Conservation (phyloP, 371 early-diverging fungal species). For the Apophysomyces trapeziformis region DNA sequence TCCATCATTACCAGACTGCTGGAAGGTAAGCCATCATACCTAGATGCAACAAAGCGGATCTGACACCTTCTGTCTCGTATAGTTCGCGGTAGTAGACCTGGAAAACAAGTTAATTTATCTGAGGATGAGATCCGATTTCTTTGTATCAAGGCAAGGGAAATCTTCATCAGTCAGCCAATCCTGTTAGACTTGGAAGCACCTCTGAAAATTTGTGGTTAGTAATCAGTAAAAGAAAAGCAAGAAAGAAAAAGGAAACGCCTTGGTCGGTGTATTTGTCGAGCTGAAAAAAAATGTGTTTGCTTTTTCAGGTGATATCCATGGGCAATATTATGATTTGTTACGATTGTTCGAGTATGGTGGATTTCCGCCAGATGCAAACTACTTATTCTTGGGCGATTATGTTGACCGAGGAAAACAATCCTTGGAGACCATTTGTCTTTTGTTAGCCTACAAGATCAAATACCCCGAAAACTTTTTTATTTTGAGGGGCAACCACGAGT, state of each 20-base stretch:
- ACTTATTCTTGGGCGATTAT: constrained; percentile 96
- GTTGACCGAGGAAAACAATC: constrained; percentile 97
- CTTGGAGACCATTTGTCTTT: constrained; percentile 90
- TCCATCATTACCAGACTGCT: constrained; percentile 88
- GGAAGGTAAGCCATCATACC: constrained; percentile 71
- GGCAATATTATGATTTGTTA: constrained; percentile 91
- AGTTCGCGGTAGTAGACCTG: constrained; percentile 90
- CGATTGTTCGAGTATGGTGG: constrained; percentile 87
- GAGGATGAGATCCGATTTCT: constrained; percentile 83
- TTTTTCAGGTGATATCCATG: constrained; percentile 84
- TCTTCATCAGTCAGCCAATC: constrained; percentile 92
- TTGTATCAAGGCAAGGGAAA: constrained; percentile 87
- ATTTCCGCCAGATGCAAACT: constrained; percentile 86
- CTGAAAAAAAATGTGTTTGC: background rate
- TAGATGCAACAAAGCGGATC: no score
- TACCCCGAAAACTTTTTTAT: constrained; percentile 94
- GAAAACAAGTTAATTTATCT: constrained; percentile 74
- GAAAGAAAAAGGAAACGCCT: no score
- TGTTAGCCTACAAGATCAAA: constrained; percentile 95
- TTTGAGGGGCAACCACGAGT: constrained; percentile 31
- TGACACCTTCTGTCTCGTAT: constrained; percentile 18
- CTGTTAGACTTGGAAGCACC: constrained; percentile 95
- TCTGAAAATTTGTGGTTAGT: constrained; percentile 88
- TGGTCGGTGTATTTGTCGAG: background rate
- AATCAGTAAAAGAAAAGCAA: no score